Percentiles rank a stretch among this genome's conserved stretches.
These are phyloP conservation scores for Pulveroboletus sp. DNA, from an alignment of 768 basidiomycete genomes.

Conservation along the genomic window DNA sequence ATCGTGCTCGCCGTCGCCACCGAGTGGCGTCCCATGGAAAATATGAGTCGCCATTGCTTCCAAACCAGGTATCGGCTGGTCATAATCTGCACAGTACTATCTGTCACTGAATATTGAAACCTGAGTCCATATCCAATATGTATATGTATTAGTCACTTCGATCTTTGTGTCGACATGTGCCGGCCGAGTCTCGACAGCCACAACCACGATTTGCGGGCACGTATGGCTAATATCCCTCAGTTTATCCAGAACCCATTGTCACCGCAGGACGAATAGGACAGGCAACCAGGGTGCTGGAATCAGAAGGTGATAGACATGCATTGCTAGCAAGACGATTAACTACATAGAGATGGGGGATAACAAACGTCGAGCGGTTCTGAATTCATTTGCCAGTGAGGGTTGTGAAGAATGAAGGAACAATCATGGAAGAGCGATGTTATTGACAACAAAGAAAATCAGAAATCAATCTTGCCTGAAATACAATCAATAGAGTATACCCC, in stretches of 20 bases:
- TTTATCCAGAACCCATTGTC: constrained; percentile 8
- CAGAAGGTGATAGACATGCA: background rate
- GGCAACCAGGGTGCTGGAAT: background rate
- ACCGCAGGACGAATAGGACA: constrained; percentile 1
- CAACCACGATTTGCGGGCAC: constrained; percentile 11
- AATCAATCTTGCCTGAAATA: background rate
- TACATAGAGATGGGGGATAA: background rate
- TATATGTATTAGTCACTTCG: background rate
- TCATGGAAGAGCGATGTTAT: background rate
- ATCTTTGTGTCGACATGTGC: background rate
- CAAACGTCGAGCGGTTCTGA: background rate
- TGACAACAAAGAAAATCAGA: background rate
- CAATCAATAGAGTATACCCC: background rate
- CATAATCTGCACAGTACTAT: too few relatives aligned
- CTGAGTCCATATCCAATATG: too few relatives aligned
- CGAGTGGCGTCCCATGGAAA: too few relatives aligned
- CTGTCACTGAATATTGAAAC: too few relatives aligned
- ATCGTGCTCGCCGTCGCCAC: too few relatives aligned
- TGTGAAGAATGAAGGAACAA: background rate
- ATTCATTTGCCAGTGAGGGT: background rate
- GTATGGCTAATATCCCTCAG: constrained; percentile 18
- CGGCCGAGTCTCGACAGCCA: background rate
- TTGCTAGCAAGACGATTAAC: background rate
- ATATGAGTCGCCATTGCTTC: background rate
- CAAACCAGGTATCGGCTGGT: background rate